Conservation (phyloP, 2,329 filamentous ascomycete species). For the Clonostachys chloroleuca region DNA sequence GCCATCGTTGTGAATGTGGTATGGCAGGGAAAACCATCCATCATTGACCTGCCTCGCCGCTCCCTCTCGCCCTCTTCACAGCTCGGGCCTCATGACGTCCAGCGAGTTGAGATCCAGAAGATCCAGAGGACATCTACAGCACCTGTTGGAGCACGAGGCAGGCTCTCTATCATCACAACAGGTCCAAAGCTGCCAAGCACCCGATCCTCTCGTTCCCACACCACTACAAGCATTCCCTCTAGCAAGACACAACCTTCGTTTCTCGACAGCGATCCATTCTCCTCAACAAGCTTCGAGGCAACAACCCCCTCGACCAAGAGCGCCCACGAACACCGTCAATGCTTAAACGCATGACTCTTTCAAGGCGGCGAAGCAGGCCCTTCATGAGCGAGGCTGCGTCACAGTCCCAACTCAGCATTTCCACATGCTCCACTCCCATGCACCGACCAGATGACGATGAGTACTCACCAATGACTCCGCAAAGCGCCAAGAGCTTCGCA, state of each 20-base stretch:
- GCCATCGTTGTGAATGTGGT: conserved; percentile 56
- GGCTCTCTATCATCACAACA: conserved; percentile 14
- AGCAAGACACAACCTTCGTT: conserved; percentile 33
- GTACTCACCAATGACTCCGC: too few relatives aligned
- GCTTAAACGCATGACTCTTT: conserved; percentile 48
- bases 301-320: conserved; percentile 15
- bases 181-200: conserved; percentile 12
- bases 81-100: background rate
- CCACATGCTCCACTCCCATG: background rate
- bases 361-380: conserved; percentile 49
- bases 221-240: conserved; percentile 29
- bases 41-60: conserved; percentile 45
- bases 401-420: conserved; percentile 11
- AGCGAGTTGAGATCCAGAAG: background rate
- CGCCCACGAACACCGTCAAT: conserved; percentile 38
- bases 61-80: conserved; percentile 15
- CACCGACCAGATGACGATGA: too few relatives aligned
- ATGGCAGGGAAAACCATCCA: conserved; percentile 53
- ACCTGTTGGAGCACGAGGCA: conserved; percentile 7
- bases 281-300: conserved; percentile 20
- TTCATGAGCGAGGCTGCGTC: conserved; percentile 31
- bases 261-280: conserved; percentile 50
- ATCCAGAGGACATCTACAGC: background rate
- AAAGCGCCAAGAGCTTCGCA: too few relatives aligned
- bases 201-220: conserved; percentile 30